A percentile compares a stretch with the other conserved stretches of the same genome.
Evolutionary conservation across 1,284 basidiomycete species (phyloP).

Genomic region (Porogramme epimiltina): DNA sequence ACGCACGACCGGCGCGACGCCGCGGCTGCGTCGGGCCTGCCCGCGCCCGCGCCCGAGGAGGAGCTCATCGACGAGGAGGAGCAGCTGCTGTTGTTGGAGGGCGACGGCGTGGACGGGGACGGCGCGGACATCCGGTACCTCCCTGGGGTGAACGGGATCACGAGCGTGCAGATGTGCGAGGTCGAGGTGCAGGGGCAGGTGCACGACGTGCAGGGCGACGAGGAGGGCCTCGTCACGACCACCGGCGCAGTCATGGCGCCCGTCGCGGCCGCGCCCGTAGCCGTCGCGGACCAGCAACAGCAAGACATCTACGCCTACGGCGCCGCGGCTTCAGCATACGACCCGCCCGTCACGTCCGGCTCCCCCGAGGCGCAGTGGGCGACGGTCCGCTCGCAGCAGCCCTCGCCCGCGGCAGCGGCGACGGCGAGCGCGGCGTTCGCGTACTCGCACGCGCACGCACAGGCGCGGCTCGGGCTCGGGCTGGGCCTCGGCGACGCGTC

Average conservation of each 20-base stretch:
- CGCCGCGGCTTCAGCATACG: slow-evolving; percentile 9
- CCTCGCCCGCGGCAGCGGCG: slow-evolving; percentile 27
- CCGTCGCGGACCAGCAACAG: slow-evolving; percentile 1
- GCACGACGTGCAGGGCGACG: slow-evolving; percentile 58
- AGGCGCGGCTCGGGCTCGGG: slow-evolving; percentile 1
- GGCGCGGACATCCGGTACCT: slow-evolving; percentile 36
- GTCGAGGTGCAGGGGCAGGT: slow-evolving; percentile 60
- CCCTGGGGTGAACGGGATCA: slow-evolving; percentile 21
- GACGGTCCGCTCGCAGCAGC: slow-evolving; percentile 11
- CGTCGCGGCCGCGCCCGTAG: slow-evolving; percentile 5
- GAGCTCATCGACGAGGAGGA: slow-evolving; percentile 21
- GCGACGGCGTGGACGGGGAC: slow-evolving; percentile 30
- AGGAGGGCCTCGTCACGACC: slow-evolving; percentile 53
- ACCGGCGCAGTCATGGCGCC: slow-evolving; percentile 18
- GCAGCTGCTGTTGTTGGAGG: slow-evolving; percentile 29
- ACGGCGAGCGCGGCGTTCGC: slow-evolving; percentile 41
- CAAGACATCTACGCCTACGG: slow-evolving; percentile 2
- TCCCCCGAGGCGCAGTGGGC: slow-evolving; percentile 28
- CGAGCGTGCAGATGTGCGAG: slow-evolving; percentile 56
- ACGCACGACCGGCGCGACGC: slow-evolving; percentile 62
- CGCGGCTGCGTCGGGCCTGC: slow-evolving; percentile 19
- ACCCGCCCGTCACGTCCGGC: slow-evolving; percentile 7
- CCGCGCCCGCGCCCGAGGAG: slow-evolving; percentile 28
- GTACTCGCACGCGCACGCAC: slow-evolving; percentile 12
- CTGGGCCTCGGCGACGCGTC: slow-evolving; percentile 18